phyloP scores from a whole-genome alignment of 371 early-diverging fungal genomes.

The Sanchytrium tribonematis region DNA sequence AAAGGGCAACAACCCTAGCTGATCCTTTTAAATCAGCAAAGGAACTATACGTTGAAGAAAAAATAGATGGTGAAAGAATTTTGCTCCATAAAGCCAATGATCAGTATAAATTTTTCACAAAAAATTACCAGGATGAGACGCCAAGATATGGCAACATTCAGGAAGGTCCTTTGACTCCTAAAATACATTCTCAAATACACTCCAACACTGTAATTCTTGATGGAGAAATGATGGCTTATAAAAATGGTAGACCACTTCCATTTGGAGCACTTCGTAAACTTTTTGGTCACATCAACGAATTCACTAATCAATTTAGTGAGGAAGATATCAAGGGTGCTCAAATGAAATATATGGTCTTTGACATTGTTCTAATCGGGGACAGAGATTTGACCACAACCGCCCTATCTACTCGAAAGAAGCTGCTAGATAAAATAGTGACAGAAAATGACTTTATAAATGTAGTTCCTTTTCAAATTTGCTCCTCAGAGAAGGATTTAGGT shows the following conservation, averaged over 20 bases:
- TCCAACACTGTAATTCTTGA: not conserved
- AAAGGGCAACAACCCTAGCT: not conserved
- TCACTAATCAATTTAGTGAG: not conserved
- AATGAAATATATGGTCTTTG: not conserved
- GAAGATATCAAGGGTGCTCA: not conserved
- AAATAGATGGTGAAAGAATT: not conserved
- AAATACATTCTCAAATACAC: not conserved
- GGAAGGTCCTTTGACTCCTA: not conserved
- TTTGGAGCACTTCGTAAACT: not conserved
- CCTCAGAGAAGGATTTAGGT: not conserved
- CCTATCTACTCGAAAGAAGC: not conserved
- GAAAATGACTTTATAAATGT: not conserved
- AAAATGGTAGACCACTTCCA: not conserved
- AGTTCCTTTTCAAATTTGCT: not conserved
- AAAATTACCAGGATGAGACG: not conserved
- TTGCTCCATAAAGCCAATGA: not conserved
- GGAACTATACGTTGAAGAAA: not conserved
- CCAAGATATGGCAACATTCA: not conserved
- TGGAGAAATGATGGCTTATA: not conserved
- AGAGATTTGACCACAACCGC: not conserved
- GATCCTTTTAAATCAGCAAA: not conserved
- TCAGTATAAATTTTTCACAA: not conserved
- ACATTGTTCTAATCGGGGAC: not conserved
- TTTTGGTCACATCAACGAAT: not conserved
- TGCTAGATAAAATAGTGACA: not conserved